Evolutionary conservation across 768 basidiomycete species (phyloP), one percentile per base, ranked within the genome.

Genomic region (Auricularia sp.): DNA sequence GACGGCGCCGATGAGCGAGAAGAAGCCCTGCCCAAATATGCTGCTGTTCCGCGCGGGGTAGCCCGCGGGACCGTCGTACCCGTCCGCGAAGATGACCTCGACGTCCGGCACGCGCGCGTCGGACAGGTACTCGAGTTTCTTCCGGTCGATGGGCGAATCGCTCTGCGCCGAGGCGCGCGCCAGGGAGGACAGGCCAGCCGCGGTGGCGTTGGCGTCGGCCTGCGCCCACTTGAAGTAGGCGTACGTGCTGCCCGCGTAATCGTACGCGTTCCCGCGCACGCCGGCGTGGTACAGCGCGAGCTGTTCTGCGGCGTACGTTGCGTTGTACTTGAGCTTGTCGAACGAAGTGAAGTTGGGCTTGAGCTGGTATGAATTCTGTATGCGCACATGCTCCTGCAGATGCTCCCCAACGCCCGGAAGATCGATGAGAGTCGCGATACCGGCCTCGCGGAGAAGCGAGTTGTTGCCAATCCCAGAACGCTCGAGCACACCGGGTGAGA

Each of bases 401-500:
- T 80, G 78, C 61, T 72, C 68, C 10, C 79, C 78, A 44, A 80
- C 79, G 29, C 69, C 71, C 1, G 77, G 76, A 0, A 77, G 70
- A 62, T 78, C 73, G 42, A 77, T 63, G 61, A 71, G 67, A 53
- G 67, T 64, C 23, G 61, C 36, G 65, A 80, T 74, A 23, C 68
- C 68, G 39, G 72, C 65, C 12, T 36, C 62, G n/a, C 70, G 67
- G 16, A 78, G 68, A 18, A 72, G 67, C 1, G 66, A 69, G 18
- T 68, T 68, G 23, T 75, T 74, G 53, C 77, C 78, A 64, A 79
- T 70, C 35, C 78, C 78, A 21, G 74, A 74, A 10, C 77, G 70
- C 61, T 77, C 70, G 71, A 82, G 74, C 10, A 81, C 67, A 58
- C 79, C 77, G 8, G 81, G 75, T 2, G 78, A 69, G 64, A 68